Conservation (phyloP, 1,139 yeast genomes). For the Suhomyces bokatorum region DNA sequence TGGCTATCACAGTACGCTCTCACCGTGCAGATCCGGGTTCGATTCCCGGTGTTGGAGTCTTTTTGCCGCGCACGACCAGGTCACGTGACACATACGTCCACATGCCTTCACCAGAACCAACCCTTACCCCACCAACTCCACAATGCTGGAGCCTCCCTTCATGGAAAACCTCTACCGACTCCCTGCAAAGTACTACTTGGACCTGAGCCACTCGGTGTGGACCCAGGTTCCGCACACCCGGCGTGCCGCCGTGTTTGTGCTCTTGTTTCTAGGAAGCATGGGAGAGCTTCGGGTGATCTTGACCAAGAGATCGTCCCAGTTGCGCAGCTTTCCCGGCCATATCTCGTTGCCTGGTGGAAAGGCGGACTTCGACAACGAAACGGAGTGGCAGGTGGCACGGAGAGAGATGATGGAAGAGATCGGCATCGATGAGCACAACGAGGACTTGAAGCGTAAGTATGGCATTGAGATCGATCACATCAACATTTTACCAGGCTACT, state of each 20-base stretch:
- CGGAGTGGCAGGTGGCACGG: constrained; percentile 71
- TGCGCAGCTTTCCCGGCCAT: constrained; percentile 81
- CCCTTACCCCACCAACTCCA: constrained; percentile 2
- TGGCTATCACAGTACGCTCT: constrained; percentile 84
- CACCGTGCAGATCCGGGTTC: constrained; percentile 15
- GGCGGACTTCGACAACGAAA: constrained; percentile 65
- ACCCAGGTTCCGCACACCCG: constrained; percentile 57
- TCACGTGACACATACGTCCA: neutral
- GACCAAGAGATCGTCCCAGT: constrained; percentile 69
- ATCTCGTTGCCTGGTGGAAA: constrained; percentile 90
- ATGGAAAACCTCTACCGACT: constrained; percentile 26
- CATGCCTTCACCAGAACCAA: neutral
- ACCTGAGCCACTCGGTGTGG: constrained; percentile 51
- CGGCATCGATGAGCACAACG: constrained; percentile 61
- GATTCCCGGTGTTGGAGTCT: constrained; percentile 13
- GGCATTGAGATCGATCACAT: constrained; percentile 60
- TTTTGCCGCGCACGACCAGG: neutral
- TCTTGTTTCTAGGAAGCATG: constrained; percentile 64
- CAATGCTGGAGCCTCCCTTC: constrained; percentile 20
- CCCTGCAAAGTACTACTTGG: constrained; percentile 29
- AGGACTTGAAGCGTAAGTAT: constrained; percentile 39
- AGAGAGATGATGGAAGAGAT: constrained; percentile 88
- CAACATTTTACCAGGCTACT: constrained; percentile 67
- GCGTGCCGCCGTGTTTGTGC: constrained; percentile 73
- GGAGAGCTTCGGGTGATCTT: constrained; percentile 78